Evolutionary conservation across 495 filamentous ascomycete species (phyloP).

Genomic region (Haplographium delicatum): DNA sequence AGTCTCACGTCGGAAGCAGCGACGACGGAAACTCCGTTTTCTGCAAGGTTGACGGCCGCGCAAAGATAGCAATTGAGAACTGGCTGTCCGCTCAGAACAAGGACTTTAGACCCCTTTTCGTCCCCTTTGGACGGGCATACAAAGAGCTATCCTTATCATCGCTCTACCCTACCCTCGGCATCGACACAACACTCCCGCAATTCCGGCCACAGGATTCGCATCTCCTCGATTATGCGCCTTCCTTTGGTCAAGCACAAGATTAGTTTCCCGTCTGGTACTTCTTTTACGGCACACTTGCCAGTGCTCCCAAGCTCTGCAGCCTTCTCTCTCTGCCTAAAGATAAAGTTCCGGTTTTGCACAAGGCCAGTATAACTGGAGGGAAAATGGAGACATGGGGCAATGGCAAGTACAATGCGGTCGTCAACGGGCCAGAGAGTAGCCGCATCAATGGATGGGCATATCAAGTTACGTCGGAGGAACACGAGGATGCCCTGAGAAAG

Average conservation of each 20-base stretch:
- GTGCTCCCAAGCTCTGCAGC: constrained; percentile 15
- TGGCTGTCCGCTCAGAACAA: constrained; percentile 11
- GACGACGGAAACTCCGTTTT: constrained; percentile 16
- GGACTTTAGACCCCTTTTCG: constrained; percentile 26
- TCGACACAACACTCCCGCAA: constrained; percentile 37
- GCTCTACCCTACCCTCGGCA: constrained; percentile 35
- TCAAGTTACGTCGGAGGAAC: constrained; percentile 28
- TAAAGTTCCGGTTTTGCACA: constrained; percentile 8
- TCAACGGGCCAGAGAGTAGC: constrained; percentile 27
- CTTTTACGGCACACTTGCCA: constrained; percentile 34
- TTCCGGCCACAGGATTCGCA: constrained; percentile 18
- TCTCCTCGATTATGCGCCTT: background rate
- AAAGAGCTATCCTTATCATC: constrained; percentile 32
- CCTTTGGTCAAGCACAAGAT: constrained; percentile 13
- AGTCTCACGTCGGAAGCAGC: background rate
- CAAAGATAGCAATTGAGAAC: constrained; percentile 17
- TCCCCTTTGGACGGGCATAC: constrained; percentile 29
- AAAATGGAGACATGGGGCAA: constrained; percentile 33
- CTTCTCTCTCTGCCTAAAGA: constrained; percentile 23
- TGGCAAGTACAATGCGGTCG: constrained; percentile 33
- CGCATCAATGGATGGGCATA: constrained; percentile 33
- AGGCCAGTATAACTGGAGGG: constrained; percentile 26
- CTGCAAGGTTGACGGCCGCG: constrained; percentile 21
- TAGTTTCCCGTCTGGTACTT: constrained; percentile 37
- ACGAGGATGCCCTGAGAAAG: constrained; percentile 30